phyloP scores from a whole-genome alignment of 2,329 filamentous ascomycete genomes.

The Diplodia sapinea region DNA sequence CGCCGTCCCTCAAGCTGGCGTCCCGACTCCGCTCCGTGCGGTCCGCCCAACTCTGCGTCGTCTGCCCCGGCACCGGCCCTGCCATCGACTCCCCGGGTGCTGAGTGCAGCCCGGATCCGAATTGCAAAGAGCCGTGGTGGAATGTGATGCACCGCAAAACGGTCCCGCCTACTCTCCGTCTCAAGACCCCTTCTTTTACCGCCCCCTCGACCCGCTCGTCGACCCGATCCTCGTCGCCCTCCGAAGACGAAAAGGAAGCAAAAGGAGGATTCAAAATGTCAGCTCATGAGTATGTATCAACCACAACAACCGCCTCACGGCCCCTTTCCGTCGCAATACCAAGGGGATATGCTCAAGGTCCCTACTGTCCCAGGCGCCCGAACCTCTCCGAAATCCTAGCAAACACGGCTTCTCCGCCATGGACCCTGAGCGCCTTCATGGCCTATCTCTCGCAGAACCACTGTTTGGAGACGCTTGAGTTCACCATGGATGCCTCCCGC shows the following conservation, averaged over 20 bases:
- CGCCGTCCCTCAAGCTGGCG: slow-evolving; percentile 45
- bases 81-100: not conserved
- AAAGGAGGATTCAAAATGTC: slow-evolving; percentile 52
- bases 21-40: slow-evolving; percentile 40
- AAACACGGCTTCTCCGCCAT: slow-evolving; percentile 84
- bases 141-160: slow-evolving; percentile 47
- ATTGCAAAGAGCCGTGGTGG: slow-evolving; percentile 47
- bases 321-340: slow-evolving; percentile 60
- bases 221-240: slow-evolving; percentile 40
- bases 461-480: slow-evolving; percentile 94
- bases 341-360: slow-evolving; percentile 48
- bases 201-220: slow-evolving; percentile 41
- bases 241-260: slow-evolving; percentile 39
- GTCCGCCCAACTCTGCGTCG: slow-evolving; percentile 37
- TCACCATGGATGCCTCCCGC: slow-evolving; percentile 89
- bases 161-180: slow-evolving; percentile 39
- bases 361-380: slow-evolving; percentile 67
- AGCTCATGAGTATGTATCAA: slow-evolving; percentile 55
- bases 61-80: slow-evolving; percentile 42
- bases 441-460: slow-evolving; percentile 96
- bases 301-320: slow-evolving; percentile 37
- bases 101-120: slow-evolving; percentile 41
- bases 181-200: slow-evolving; percentile 43
- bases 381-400: slow-evolving; percentile 86
- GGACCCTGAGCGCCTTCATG: slow-evolving; percentile 91